These are phyloP conservation scores for Pichia kudriavzevii DNA, from an alignment of 1,139 yeast genomes.

Conservation along the genomic window DNA sequence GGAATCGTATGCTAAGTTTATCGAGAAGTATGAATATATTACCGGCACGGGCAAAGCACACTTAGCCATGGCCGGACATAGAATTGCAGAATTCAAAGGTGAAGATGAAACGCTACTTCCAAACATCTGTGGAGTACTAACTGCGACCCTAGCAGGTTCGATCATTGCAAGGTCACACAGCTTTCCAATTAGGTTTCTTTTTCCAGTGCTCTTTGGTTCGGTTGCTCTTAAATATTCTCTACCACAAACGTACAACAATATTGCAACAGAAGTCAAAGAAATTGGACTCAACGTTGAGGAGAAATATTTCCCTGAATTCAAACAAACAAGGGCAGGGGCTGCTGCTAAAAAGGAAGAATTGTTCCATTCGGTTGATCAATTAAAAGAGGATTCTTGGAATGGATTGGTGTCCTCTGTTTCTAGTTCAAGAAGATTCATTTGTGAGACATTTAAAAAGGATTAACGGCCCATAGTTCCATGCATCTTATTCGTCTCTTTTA, in stretches of 20 bases:
- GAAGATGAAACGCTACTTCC: slow-evolving; percentile 42
- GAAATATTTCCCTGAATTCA: slow-evolving; percentile 29
- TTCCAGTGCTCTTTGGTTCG: slow-evolving; percentile 45
- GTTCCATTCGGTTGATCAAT: not conserved
- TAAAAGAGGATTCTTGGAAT: slow-evolving; percentile 10
- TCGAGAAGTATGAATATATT: slow-evolving; percentile 40
- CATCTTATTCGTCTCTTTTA: not conserved
- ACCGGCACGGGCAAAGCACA: slow-evolving; percentile 41
- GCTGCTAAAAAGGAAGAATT: slow-evolving; percentile 1
- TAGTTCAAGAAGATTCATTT: slow-evolving; percentile 7
- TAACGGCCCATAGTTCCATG: too few species aligned
- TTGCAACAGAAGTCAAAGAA: slow-evolving; percentile 20
- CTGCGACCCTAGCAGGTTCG: slow-evolving; percentile 50
- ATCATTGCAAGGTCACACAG: slow-evolving; percentile 41
- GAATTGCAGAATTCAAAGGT: slow-evolving; percentile 25
- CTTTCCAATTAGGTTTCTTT: slow-evolving; percentile 41
- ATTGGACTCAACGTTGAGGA: slow-evolving; percentile 22
- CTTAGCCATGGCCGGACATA: slow-evolving; percentile 26
- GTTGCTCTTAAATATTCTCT: slow-evolving; percentile 32
- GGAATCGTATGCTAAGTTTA: slow-evolving; percentile 32
- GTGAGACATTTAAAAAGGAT: slow-evolving; percentile 8
- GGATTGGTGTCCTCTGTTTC: slow-evolving; percentile 11
- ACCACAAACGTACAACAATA: slow-evolving; percentile 31
- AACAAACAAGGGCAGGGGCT: slow-evolving; percentile 20
- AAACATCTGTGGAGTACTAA: slow-evolving; percentile 43